Evolutionary conservation across 345 rosid species (phyloP).

Genomic region (Gossypium herbaceum): DNA sequence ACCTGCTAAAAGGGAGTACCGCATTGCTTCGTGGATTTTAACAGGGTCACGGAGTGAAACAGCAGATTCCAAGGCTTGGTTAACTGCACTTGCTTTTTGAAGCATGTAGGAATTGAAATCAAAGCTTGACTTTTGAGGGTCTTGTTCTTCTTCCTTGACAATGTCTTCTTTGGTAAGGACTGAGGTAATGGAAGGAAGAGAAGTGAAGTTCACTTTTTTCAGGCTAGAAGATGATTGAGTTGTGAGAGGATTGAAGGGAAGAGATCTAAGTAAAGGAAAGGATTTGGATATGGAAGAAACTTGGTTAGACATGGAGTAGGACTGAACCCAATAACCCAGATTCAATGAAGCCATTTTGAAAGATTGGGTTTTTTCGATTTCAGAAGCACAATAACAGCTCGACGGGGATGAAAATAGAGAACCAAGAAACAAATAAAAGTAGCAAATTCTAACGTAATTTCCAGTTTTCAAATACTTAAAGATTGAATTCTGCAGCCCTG

Average conservation of each 20-base stretch:
- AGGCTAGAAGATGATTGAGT: neutral
- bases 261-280: conserved; percentile 11
- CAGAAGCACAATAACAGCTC: neutral
- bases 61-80: conserved; percentile 63
- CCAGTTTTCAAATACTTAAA: neutral
- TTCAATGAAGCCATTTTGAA: conserved; percentile 47
- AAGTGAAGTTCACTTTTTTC: conserved; percentile 22
- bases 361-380: neutral
- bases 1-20: conserved; percentile 86
- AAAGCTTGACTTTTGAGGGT: conserved; percentile 35
- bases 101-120: conserved; percentile 80
- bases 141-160: conserved; percentile 28
- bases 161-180: conserved; percentile 48
- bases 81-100: conserved; percentile 51
- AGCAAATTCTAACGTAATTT: neutral
- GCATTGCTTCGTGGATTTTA: conserved; percentile 90
- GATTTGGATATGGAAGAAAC: conserved; percentile 37
- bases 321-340: conserved; percentile 42
- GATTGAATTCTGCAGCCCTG: neutral
- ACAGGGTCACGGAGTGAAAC: conserved; percentile 59
- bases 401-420: neutral
- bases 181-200: conserved; percentile 31
- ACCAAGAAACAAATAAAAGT: neutral
- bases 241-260: conserved; percentile 16
- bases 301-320: conserved; percentile 22